Percentiles rank a stretch among this genome's conserved stretches.
phyloP scores from a whole-genome alignment of 805 yeast species.

The Barnettozyma californica region DNA sequence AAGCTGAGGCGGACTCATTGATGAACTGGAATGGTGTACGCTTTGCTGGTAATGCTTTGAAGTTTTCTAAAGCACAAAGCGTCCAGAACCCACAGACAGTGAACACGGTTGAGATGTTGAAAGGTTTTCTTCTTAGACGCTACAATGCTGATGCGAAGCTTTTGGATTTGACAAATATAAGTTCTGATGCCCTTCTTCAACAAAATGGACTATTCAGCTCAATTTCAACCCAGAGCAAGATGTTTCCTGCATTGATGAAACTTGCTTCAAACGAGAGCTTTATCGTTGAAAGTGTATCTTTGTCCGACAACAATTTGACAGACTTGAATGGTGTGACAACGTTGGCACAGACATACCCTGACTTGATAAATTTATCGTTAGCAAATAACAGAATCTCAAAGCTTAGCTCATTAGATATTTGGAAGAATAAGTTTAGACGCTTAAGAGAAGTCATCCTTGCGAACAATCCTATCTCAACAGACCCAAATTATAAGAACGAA shows the following conservation, averaged over 20 bases:
- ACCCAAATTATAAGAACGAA: slow-evolving; percentile 49
- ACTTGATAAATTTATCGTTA: slow-evolving; percentile 70
- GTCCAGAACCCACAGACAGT: slow-evolving; percentile 28
- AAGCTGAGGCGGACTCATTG: slow-evolving; percentile 52
- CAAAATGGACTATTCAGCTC: slow-evolving; percentile 62
- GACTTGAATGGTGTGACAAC: slow-evolving; percentile 59
- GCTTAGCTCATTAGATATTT: slow-evolving; percentile 57
- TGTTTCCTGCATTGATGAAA: slow-evolving; percentile 86
- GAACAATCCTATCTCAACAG: slow-evolving; percentile 66
- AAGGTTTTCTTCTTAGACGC: slow-evolving; percentile 55
- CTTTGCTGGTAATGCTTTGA: slow-evolving; percentile 70
- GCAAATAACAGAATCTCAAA: slow-evolving; percentile 65
- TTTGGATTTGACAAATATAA: slow-evolving; percentile 63
- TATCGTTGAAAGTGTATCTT: slow-evolving; percentile 61
- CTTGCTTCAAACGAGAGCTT: slow-evolving; percentile 54
- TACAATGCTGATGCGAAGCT: slow-evolving; percentile 61
- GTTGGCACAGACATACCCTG: slow-evolving; percentile 70
- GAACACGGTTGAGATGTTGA: slow-evolving; percentile 58
- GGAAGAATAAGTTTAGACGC: slow-evolving; percentile 69
- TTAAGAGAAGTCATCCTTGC: slow-evolving; percentile 72
- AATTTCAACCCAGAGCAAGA: slow-evolving; percentile 62
- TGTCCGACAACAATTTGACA: slow-evolving; percentile 57
- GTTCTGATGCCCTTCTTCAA: slow-evolving; percentile 55
- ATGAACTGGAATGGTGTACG: slow-evolving; percentile 66
- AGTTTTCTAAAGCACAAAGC: slow-evolving; percentile 33